Evolutionary conservation across 2,329 filamentous ascomycete species (phyloP), one percentile per base, ranked within the genome.

Genomic region (Fusarium veterinarium): DNA sequence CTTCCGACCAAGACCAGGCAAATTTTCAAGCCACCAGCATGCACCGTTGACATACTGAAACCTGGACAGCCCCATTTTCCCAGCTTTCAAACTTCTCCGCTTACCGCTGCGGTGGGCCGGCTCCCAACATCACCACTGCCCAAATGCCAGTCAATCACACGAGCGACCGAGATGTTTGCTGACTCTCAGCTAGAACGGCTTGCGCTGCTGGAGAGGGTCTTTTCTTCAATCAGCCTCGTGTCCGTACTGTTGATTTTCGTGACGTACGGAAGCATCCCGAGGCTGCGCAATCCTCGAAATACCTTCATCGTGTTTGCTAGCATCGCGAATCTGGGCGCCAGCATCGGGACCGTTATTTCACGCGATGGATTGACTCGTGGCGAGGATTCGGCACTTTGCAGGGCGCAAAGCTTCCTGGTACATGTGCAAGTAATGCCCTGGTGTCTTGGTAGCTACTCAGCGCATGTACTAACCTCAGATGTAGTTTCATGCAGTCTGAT

Each of bases 151-250:
- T 3, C 17, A 30, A 49, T 33, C 25, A 2, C 30, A 1, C 30
- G 20, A 35, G 13, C 53, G 7, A 57, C 53, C 23, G 41, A 48
- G 12, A 57, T 57, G 55, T 48, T 57, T 44, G 28, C 55, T 9
- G 55, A 57, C 23, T 23, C 41, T 19, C 55, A 57, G 33, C 41
- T 57, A n/a, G 31, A 45, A 19, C 31, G 25, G 17, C 55, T 57
- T 19, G 55, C 55, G 23, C 14, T 57, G 40, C 19, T 57, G 23
- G 55, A 57, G 55, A 57, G 55, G 19, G 40, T 57, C 17, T 57
- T 48, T 20, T 57, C 55, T 7, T 57, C 55, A n/a, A 48, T 57
- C 4, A 57, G 55, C 31, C 55, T 57, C 30, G 17, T 57, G 5
- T 17, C 31, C 8, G 55, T 58, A 8, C 14, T 48, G 13, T 3